A percentile compares a stretch with the other conserved stretches of the same genome.
Evolutionary conservation across 306 rosid species (phyloP).

Genomic region (Cucurbita moschata): DNA sequence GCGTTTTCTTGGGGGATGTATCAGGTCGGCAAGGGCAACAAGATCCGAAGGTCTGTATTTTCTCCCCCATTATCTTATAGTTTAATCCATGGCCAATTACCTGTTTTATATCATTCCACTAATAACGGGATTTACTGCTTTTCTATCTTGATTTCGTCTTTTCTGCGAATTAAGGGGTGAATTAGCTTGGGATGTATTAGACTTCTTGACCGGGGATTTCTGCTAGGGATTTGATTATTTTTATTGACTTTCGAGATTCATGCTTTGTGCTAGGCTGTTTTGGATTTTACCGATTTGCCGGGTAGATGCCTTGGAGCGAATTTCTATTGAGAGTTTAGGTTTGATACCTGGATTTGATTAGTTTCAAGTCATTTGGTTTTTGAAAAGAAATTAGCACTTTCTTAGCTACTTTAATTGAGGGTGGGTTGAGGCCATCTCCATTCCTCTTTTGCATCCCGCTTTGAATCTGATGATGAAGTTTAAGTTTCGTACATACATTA

Average conservation of each 20-base stretch:
- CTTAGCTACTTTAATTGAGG: neutral
- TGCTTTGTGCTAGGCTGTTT: neutral
- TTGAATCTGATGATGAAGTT: neutral
- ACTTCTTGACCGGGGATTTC: neutral
- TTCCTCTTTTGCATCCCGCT: neutral
- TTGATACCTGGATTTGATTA: neutral
- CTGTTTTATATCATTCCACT: neutral
- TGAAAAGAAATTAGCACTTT: neutral
- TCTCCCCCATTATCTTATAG: no score
- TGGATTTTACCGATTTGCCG: neutral
- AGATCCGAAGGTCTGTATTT: constrained; percentile 61
- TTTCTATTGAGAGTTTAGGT: neutral
- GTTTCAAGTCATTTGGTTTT: neutral
- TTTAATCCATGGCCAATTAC: neutral
- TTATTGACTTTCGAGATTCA: neutral
- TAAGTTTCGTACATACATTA: neutral
- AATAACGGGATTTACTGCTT: neutral
- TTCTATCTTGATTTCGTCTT: neutral
- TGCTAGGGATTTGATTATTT: neutral
- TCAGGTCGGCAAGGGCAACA: constrained; percentile 92
- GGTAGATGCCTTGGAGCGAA: neutral
- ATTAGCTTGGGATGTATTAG: neutral
- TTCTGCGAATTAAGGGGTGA: neutral
- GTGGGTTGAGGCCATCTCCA: neutral
- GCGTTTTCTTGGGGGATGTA: constrained; percentile 97